Evolutionary conservation across 768 basidiomycete species (phyloP).

Genomic region (Mycena olivaceomarginata): DNA sequence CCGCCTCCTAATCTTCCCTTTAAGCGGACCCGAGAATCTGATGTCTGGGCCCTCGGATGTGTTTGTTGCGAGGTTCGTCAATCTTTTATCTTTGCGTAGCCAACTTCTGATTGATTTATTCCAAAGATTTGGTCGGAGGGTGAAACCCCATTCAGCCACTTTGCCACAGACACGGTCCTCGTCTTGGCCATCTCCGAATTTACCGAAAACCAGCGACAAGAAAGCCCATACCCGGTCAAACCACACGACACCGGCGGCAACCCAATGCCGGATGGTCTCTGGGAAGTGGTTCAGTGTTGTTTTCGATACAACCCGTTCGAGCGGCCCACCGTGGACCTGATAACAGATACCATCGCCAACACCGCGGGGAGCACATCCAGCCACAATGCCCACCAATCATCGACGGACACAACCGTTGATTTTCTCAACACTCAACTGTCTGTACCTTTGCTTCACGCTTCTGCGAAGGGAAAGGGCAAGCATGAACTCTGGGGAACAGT

Average conservation of each 20-base stretch:
- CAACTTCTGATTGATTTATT: background rate
- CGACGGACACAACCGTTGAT: background rate
- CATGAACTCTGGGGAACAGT: background rate
- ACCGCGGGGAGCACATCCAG: too few species aligned
- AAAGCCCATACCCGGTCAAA: background rate
- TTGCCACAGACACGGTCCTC: background rate
- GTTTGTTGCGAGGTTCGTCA: conserved; percentile 1
- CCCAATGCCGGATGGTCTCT: background rate
- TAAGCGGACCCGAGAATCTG: background rate
- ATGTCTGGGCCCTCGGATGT: background rate
- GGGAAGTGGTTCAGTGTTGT: background rate
- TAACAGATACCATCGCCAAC: background rate
- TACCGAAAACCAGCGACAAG: background rate
- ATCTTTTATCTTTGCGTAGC: background rate
- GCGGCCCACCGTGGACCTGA: background rate
- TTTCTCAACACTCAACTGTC: background rate
- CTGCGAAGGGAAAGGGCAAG: background rate
- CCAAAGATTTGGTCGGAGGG: background rate
- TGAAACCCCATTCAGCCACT: background rate
- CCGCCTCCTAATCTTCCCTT: background rate
- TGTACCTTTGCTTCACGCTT: background rate
- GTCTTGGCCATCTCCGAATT: background rate
- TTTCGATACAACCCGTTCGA: background rate
- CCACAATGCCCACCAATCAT: background rate
- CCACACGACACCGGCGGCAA: background rate